These are phyloP conservation scores for Lachancea waltii DNA, from an alignment of 805 yeast species.

Conservation along the genomic window DNA sequence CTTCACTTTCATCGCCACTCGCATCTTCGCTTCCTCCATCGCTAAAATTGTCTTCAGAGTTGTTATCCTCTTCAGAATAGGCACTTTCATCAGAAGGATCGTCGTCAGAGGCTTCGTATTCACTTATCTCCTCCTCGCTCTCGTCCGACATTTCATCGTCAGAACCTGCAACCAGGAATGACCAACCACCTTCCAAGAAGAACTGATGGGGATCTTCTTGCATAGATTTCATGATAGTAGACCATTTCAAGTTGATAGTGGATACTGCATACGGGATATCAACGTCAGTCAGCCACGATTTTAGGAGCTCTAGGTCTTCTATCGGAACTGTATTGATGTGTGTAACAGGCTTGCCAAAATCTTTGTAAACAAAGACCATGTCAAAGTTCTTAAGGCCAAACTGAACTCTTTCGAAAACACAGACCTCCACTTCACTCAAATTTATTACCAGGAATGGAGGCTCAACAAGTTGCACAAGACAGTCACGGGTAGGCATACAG, in stretches of 20 bases:
- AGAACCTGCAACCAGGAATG: constrained; percentile 81
- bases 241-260: constrained; percentile 93
- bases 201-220: constrained; percentile 90
- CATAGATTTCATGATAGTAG: constrained; percentile 89
- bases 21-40: constrained; percentile 24
- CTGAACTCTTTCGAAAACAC: constrained; percentile 94
- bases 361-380: constrained; percentile 92
- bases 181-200: constrained; percentile 95
- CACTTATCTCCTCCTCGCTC: constrained; percentile 57
- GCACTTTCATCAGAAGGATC: constrained; percentile 39
- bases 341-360: constrained; percentile 77
- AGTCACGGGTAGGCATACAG: constrained; percentile 96
- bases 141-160: constrained; percentile 67
- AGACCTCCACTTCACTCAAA: constrained; percentile 85
- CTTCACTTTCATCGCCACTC: constrained; percentile 33
- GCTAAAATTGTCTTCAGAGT: constrained; percentile 31
- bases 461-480: constrained; percentile 87
- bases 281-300: constrained; percentile 96
- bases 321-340: constrained; percentile 94
- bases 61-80: constrained; percentile 32
- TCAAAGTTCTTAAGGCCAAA: constrained; percentile 96
- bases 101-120: constrained; percentile 40
- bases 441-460: constrained; percentile 93
- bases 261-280: constrained; percentile 94
- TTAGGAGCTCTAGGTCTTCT: constrained; percentile 84